These are phyloP conservation scores for Kwoniella dendrophila DNA, from an alignment of 768 basidiomycete genomes.

Conservation along the genomic window DNA sequence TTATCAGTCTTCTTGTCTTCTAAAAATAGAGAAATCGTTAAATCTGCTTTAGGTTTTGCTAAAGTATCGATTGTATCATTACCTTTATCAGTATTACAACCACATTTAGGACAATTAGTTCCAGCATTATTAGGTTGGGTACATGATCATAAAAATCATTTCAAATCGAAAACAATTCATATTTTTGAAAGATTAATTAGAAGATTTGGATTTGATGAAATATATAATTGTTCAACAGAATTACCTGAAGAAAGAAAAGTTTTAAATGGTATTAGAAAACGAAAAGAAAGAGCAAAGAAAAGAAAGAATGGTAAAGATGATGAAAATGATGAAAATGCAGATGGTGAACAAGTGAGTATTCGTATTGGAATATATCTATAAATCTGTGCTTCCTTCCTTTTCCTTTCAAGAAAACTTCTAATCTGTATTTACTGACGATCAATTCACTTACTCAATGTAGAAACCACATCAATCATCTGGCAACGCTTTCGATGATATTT, in stretches of 20 bases:
- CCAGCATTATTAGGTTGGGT: slow-evolving; percentile 87
- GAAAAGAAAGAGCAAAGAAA: slow-evolving; percentile 88
- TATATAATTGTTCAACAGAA: slow-evolving; percentile 67
- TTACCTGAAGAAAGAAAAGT: slow-evolving; percentile 74
- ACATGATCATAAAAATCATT: slow-evolving; percentile 98
- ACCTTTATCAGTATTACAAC: slow-evolving; percentile 69
- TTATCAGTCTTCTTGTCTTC: slow-evolving; percentile 83
- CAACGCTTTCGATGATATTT: slow-evolving; percentile 93
- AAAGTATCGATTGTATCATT: slow-evolving; percentile 90
- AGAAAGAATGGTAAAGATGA: slow-evolving; percentile 66
- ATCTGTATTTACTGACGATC: neutral
- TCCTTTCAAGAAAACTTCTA: no score
- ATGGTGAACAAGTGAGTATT: slow-evolving; percentile 58
- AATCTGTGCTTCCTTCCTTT: no score
- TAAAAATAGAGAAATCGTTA: slow-evolving; percentile 95
- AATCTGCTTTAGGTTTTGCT: slow-evolving; percentile 90
- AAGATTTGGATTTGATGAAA: slow-evolving; percentile 82
- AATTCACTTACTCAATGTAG: slow-evolving; percentile 48
- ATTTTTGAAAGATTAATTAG: slow-evolving; percentile 95
- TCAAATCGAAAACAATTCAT: slow-evolving; percentile 94
- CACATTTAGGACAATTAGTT: slow-evolving; percentile 75
- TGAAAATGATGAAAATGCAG: slow-evolving; percentile 65
- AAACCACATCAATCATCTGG: slow-evolving; percentile 65
- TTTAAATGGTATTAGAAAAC: slow-evolving; percentile 88
- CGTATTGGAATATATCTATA: no score